Percentiles rank a stretch among this genome's conserved stretches.
Evolutionary conservation across 331 rosid genomes (phyloP).

Genomic region (Pyracantha coccinea): DNA sequence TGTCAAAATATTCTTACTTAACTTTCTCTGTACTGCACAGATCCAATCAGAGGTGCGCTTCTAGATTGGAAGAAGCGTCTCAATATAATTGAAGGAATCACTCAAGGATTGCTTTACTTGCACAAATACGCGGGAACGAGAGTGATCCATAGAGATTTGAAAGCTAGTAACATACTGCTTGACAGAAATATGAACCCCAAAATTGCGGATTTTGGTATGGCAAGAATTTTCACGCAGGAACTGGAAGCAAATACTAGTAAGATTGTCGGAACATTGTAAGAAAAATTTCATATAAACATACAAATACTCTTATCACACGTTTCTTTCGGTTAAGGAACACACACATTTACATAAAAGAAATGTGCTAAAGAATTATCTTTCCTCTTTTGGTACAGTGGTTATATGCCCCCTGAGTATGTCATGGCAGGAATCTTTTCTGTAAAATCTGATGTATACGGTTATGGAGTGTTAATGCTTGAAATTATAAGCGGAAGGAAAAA

Average conservation of each 20-base stretch:
- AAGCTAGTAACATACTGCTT: background rate
- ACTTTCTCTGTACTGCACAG: background rate
- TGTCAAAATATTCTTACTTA: background rate
- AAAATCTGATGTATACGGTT: background rate
- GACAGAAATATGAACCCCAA: background rate
- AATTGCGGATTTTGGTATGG: background rate
- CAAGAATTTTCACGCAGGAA: background rate
- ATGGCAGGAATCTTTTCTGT: background rate
- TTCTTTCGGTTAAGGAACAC: background rate
- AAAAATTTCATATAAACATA: background rate
- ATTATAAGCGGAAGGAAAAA: slow-evolving; percentile 2
- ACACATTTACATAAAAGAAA: background rate
- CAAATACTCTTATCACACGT: background rate
- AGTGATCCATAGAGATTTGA: background rate
- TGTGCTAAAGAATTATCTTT: background rate
- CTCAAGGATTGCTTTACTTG: slow-evolving; percentile 8
- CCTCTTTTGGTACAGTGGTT: background rate
- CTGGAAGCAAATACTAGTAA: background rate
- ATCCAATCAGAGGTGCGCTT: background rate
- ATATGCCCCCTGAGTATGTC: background rate
- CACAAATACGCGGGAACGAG: background rate
- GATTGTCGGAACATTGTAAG: background rate
- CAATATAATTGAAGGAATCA: background rate
- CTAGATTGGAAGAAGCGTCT: background rate
- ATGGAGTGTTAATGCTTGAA: slow-evolving; percentile 5